These are phyloP conservation scores for Microbotryum violaceum DNA, from an alignment of 1,284 basidiomycete genomes.

Conservation along the genomic window DNA sequence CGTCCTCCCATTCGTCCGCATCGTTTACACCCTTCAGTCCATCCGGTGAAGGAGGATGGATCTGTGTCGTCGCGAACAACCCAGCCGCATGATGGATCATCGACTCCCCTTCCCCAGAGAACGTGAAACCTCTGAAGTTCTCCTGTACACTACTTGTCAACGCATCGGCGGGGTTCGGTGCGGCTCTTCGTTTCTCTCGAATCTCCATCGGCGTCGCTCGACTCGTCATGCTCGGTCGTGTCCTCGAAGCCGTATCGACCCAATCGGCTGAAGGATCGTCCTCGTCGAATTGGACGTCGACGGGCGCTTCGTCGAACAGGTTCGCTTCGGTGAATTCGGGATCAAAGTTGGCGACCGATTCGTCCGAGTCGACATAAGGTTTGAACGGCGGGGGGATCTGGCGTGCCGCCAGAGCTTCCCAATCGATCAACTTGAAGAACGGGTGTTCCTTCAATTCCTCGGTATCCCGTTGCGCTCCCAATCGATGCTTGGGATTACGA, in stretches of 20 bases:
- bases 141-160: slow-evolving; percentile 85
- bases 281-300: slow-evolving; percentile 52
- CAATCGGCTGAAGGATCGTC: slow-evolving; percentile 38
- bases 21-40: slow-evolving; percentile 42
- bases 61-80: slow-evolving; percentile 6
- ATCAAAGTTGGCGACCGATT: slow-evolving; percentile 95
- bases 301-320: slow-evolving; percentile 51
- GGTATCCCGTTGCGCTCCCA: slow-evolving; percentile 84
- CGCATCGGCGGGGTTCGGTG: slow-evolving; percentile 46
- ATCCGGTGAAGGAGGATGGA: slow-evolving; percentile 20
- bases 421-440: slow-evolving; percentile 90
- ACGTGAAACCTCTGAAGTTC: slow-evolving; percentile 59
- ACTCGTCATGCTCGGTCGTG: slow-evolving; percentile 8
- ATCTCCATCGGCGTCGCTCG: slow-evolving; percentile 21
- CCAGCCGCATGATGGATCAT: slow-evolving; percentile 25
- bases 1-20: slow-evolving; percentile 39
- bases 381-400: slow-evolving; percentile 97
- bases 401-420: slow-evolving; percentile 74
- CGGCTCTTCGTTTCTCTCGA: slow-evolving; percentile 39
- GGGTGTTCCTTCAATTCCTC: slow-evolving; percentile 92
- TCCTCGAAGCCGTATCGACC: slow-evolving; percentile 33
- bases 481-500: slow-evolving; percentile 91
- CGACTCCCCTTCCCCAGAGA: slow-evolving; percentile 33
- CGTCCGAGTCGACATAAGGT: slow-evolving; percentile 94
- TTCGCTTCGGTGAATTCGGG: slow-evolving; percentile 91